Evolutionary conservation across 2,329 filamentous ascomycete species (phyloP).

Genomic region (Hypoxylon sp.): DNA sequence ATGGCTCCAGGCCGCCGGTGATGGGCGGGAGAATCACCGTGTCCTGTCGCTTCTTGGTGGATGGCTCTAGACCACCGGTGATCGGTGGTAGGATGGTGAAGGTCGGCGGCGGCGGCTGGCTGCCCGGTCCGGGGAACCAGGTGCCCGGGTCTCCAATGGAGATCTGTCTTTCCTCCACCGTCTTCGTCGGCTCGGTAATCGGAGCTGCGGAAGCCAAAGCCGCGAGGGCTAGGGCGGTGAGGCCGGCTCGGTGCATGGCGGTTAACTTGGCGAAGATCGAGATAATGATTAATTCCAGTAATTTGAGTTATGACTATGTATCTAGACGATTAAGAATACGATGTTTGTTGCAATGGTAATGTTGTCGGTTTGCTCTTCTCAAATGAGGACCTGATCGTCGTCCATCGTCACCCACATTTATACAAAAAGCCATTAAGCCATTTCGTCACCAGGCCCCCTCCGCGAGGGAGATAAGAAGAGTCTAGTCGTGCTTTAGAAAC

Average conservation of each 20-base stretch:
- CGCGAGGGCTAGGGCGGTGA: slow-evolving; percentile 51
- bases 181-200: slow-evolving; percentile 48
- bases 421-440: slow-evolving; percentile 37
- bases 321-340: slow-evolving; percentile 24
- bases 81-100: slow-evolving; percentile 44
- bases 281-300: slow-evolving; percentile 18
- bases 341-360: slow-evolving; percentile 13
- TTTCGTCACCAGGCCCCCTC: slow-evolving; percentile 32
- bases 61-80: slow-evolving; percentile 39
- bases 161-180: slow-evolving; percentile 45
- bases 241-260: slow-evolving; percentile 48
- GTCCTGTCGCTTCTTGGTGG: slow-evolving; percentile 40
- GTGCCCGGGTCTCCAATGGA: slow-evolving; percentile 44
- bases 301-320: slow-evolving; percentile 14
- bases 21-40: slow-evolving; percentile 38
- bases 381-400: slow-evolving; percentile 40
- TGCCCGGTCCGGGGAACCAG: slow-evolving; percentile 42
- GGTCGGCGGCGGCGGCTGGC: slow-evolving; percentile 33
- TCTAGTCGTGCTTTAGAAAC: slow-evolving; percentile 35
- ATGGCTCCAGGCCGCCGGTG: slow-evolving; percentile 48
- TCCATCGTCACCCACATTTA: slow-evolving; percentile 41
- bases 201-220: slow-evolving; percentile 50
- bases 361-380: slow-evolving; percentile 33
- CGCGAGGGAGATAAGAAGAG: slow-evolving; percentile 46
- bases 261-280: slow-evolving; percentile 21